These are phyloP conservation scores for Drechslerella coelobrocha DNA, from an alignment of 2,329 filamentous ascomycete genomes.

Conservation along the genomic window DNA sequence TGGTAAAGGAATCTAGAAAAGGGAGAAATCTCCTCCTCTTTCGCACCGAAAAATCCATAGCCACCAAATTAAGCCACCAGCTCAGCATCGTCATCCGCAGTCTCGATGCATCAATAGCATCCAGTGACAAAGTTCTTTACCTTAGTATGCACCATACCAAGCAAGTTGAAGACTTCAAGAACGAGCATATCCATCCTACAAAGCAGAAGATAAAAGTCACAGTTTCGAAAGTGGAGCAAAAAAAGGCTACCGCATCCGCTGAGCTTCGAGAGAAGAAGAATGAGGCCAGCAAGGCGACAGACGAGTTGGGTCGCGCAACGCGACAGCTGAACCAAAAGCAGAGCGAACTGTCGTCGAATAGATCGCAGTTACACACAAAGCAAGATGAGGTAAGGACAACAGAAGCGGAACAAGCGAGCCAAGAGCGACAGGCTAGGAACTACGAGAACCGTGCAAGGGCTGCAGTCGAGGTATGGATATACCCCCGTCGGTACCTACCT, in stretches of 20 bases:
- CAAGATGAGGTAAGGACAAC: conserved; percentile 2
- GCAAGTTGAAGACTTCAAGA: conserved; percentile 23
- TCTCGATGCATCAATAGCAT: conserved; percentile 16
- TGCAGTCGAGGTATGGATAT: conserved; percentile 8
- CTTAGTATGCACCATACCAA: conserved; percentile 23
- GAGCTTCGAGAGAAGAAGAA: conserved; percentile 10
- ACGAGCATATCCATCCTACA: conserved; percentile 10
- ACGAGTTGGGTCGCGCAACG: conserved; percentile 5
- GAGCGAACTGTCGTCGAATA: conserved; percentile 13
- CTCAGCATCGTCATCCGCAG: conserved; percentile 20
- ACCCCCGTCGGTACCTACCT: background rate
- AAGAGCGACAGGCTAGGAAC: conserved; percentile 9
- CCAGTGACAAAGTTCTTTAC: conserved; percentile 13
- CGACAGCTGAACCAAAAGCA: conserved; percentile 6
- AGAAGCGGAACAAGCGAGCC: conserved; percentile 1
- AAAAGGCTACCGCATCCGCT: conserved; percentile 8
- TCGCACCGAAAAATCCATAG: conserved; percentile 7
- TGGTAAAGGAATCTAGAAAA: conserved; percentile 12
- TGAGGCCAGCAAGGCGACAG: conserved; percentile 12
- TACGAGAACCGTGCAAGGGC: conserved; percentile 7
- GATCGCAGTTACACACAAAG: conserved; percentile 5
- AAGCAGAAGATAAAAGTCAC: conserved; percentile 15
- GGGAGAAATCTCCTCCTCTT: conserved; percentile 16
- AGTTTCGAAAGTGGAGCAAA: conserved; percentile 11
- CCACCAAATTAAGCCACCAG: conserved; percentile 6